Evolutionary conservation across 768 basidiomycete species (phyloP).

Genomic region (Chalciporus sphaerocephalus): DNA sequence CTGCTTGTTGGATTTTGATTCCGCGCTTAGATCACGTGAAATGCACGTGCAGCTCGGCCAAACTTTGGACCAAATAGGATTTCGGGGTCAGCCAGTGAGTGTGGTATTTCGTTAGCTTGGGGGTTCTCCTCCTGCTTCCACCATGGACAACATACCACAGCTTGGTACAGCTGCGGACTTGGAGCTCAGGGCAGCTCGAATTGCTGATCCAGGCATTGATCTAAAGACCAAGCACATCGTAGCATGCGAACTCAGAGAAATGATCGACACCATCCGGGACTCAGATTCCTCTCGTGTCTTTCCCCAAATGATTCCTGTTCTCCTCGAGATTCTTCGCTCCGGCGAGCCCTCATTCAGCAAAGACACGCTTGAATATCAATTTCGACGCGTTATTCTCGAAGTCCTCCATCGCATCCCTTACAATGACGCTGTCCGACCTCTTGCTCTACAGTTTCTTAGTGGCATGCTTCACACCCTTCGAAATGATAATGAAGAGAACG

Average conservation of each 20-base stretch:
- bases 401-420: slow-evolving; percentile 85
- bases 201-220: slow-evolving; percentile 74
- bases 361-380: slow-evolving; percentile 68
- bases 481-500: slow-evolving; percentile 95
- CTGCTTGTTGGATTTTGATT: no score
- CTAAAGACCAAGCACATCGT: slow-evolving; percentile 63
- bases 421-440: slow-evolving; percentile 70
- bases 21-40: slow-evolving; percentile 28
- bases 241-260: slow-evolving; percentile 77
- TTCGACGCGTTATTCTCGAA: slow-evolving; percentile 83
- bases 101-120: background rate
- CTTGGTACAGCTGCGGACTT: slow-evolving; percentile 53
- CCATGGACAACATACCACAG: slow-evolving; percentile 44
- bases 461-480: slow-evolving; percentile 83
- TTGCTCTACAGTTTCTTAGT: slow-evolving; percentile 61
- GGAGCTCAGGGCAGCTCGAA: slow-evolving; percentile 65
- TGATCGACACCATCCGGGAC: slow-evolving; percentile 75
- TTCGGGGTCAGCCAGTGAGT: slow-evolving; percentile 23
- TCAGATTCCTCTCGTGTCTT: slow-evolving; percentile 66
- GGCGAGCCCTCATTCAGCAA: slow-evolving; percentile 65
- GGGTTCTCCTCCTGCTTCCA: slow-evolving; percentile 7
- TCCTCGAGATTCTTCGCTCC: slow-evolving; percentile 67
- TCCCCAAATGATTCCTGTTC: slow-evolving; percentile 66
- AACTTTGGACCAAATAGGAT: slow-evolving; percentile 31
- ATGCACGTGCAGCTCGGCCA: slow-evolving; percentile 29